Conservation (phyloP, 306 rosid genomes). For the Cucurbita ficifolia region DNA sequence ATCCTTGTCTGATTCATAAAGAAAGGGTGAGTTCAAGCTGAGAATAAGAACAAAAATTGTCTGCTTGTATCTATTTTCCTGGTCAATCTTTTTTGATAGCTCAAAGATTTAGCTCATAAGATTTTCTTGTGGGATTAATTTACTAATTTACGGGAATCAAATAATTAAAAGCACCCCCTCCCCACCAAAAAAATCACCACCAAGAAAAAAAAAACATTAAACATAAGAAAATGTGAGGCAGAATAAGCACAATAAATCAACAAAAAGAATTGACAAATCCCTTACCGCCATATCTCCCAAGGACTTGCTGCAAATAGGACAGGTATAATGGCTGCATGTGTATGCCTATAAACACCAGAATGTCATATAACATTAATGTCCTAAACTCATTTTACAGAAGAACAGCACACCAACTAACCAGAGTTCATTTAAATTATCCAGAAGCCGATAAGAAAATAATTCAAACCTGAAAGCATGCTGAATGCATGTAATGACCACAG, state of each 20-base stretch:
- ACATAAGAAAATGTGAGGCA: background rate
- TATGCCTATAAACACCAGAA: conserved; percentile 49
- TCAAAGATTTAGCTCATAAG: too few species aligned
- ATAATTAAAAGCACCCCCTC: too few species aligned
- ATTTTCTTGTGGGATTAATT: too few species aligned
- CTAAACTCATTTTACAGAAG: background rate
- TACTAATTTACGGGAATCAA: too few species aligned
- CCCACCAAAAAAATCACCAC: background rate
- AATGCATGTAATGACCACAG: conserved; percentile 99
- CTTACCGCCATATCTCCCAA: conserved; percentile 98
- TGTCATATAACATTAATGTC: background rate
- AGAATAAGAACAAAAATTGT: too few species aligned
- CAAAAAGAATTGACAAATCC: conserved; percentile 6
- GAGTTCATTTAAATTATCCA: background rate
- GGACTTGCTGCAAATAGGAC: conserved; percentile 99
- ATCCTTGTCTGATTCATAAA: background rate
- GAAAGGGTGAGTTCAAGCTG: too few species aligned
- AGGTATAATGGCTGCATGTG: conserved; percentile 90
- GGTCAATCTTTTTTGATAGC: too few species aligned
- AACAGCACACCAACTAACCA: background rate
- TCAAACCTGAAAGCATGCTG: conserved; percentile 96
- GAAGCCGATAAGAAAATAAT: background rate
- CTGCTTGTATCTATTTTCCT: too few species aligned
- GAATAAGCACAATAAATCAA: background rate
- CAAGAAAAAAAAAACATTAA: background rate